A percentile compares a stretch with the other conserved stretches of the same genome.
Evolutionary conservation across 148 eudicot genomes (phyloP).

Genomic region (Cornus florida): DNA sequence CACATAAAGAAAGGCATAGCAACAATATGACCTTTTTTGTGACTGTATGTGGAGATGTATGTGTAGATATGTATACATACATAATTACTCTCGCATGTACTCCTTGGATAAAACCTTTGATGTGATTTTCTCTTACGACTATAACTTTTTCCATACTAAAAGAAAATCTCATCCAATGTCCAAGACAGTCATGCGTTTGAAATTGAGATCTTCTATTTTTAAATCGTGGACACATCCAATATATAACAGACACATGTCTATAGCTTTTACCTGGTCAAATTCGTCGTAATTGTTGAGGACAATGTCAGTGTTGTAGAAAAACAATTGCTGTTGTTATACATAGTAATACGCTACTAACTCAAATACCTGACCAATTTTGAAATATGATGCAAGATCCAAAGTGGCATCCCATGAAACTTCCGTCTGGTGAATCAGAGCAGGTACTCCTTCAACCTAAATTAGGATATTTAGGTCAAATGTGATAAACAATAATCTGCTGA

Average conservation of each 20-base stretch:
- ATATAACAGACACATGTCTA: neutral
- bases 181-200: too few relatives aligned
- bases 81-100: too few relatives aligned
- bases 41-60: too few relatives aligned
- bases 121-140: too few relatives aligned
- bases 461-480: constrained; percentile 9
- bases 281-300: neutral
- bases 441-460: constrained; percentile 89
- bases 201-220: too few relatives aligned
- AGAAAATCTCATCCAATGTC: too few relatives aligned
- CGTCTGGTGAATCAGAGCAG: constrained; percentile 85
- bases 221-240: too few relatives aligned
- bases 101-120: too few relatives aligned
- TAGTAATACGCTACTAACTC: neutral
- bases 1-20: too few relatives aligned
- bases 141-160: too few relatives aligned
- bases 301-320: neutral
- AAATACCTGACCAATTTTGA: constrained; percentile 85
- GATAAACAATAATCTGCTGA: neutral
- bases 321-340: neutral
- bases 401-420: constrained; percentile 96
- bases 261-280: neutral
- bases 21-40: too few relatives aligned
- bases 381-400: constrained; percentile 69
- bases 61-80: too few relatives aligned